phyloP scores from a whole-genome alignment of 2,329 filamentous ascomycete genomes.

The Colletotrichum phormii region DNA sequence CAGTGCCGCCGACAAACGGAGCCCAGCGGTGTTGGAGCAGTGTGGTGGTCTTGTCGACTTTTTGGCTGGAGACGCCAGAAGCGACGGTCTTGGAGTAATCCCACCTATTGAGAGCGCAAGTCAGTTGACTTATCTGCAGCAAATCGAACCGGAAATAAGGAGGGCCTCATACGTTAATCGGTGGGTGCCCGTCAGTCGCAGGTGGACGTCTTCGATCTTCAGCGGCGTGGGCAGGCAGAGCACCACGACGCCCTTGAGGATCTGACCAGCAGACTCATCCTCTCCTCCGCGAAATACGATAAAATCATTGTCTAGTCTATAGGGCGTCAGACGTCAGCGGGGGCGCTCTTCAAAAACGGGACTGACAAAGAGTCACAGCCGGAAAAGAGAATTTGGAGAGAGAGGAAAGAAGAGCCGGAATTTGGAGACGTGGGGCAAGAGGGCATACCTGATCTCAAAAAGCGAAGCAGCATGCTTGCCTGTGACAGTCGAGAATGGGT shows the following conservation, averaged over 20 bases:
- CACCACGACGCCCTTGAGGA: constrained; percentile 79
- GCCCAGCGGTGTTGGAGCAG: constrained; percentile 79
- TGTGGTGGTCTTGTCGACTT: constrained; percentile 66
- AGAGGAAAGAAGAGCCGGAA: constrained; percentile 8
- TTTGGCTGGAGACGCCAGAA: constrained; percentile 69
- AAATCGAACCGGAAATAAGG: constrained; percentile 15
- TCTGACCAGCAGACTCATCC: constrained; percentile 79
- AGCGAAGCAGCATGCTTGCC: constrained; percentile 64
- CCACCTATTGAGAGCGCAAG: constrained; percentile 53
- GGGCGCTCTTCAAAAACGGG: constrained; percentile 1
- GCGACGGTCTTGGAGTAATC: constrained; percentile 64
- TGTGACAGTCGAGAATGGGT: constrained; percentile 64
- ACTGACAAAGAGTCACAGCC: neutral
- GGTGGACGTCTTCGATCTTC: constrained; percentile 78
- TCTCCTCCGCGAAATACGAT: constrained; percentile 82
- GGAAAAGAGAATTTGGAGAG: neutral
- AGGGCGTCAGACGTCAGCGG: constrained; percentile 34
- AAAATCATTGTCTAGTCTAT: constrained; percentile 81
- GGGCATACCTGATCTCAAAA: constrained; percentile 68
- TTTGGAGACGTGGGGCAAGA: constrained; percentile 18
- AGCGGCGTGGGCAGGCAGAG: constrained; percentile 77
- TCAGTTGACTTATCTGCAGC: constrained; percentile 22
- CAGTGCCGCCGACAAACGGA: constrained; percentile 69
- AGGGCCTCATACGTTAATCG: constrained; percentile 71
- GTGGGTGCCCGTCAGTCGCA: constrained; percentile 77